These are phyloP conservation scores for Pestalotiopsis sp. DNA, from an alignment of 2,329 filamentous ascomycete genomes.

Conservation along the genomic window DNA sequence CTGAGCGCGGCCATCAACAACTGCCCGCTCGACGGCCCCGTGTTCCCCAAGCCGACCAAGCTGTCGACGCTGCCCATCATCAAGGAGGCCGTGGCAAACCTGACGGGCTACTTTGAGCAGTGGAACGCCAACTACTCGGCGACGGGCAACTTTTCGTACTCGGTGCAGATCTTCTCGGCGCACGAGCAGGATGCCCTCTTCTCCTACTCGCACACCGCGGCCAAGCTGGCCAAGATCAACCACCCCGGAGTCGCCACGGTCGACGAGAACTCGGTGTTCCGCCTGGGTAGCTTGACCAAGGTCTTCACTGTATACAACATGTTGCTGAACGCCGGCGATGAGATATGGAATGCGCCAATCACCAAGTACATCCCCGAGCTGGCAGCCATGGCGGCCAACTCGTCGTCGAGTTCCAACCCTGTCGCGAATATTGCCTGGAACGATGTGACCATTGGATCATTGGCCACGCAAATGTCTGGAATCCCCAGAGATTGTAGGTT, in stretches of 20 bases:
- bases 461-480: constrained; percentile 23
- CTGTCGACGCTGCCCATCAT: constrained; percentile 23
- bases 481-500: constrained; percentile 31
- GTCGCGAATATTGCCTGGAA: constrained; percentile 31
- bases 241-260: constrained; percentile 36
- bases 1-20: constrained; percentile 10
- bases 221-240: constrained; percentile 24
- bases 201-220: constrained; percentile 37
- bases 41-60: constrained; percentile 27
- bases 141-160: constrained; percentile 36
- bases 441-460: constrained; percentile 29
- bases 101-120: constrained; percentile 23
- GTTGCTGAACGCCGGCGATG: constrained; percentile 31
- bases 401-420: constrained; percentile 19
- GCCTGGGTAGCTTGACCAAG: constrained; percentile 45
- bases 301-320: constrained; percentile 40
- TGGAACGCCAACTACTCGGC: constrained; percentile 12
- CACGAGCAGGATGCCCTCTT: constrained; percentile 32
- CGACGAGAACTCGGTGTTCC: constrained; percentile 43
- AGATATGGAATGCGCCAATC: constrained; percentile 31
- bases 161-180: constrained; percentile 40
- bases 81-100: constrained; percentile 22
- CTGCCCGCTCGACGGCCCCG: constrained; percentile 30
- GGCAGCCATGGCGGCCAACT: constrained; percentile 21
- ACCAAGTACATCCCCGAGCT: constrained; percentile 32